Conservation (phyloP, 1,284 basidiomycete genomes). For the Coniferiporia weirii region DNA sequence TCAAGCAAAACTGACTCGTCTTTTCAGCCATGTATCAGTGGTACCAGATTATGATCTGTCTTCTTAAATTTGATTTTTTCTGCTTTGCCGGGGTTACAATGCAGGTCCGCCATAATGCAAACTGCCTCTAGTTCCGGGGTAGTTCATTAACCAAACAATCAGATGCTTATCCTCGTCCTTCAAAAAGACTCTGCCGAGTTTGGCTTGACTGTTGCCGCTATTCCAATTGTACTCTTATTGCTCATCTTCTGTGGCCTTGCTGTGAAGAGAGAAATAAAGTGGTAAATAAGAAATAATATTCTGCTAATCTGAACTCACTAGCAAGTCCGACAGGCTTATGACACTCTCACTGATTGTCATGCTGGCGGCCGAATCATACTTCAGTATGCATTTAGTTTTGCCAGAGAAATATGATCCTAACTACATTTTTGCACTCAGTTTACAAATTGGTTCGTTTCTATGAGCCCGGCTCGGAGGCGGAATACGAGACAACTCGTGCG, state of each 20-base stretch:
- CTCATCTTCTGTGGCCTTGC: constrained; percentile 64
- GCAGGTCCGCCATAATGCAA: constrained; percentile 46
- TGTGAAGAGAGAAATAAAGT: constrained; percentile 73
- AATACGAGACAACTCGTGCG: constrained; percentile 64
- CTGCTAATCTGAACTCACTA: background rate
- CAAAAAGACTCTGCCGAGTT: constrained; percentile 62
- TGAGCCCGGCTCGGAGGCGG: constrained; percentile 43
- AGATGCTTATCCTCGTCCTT: constrained; percentile 76
- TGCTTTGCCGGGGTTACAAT: constrained; percentile 81
- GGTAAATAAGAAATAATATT: constrained; percentile 35
- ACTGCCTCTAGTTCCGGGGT: background rate
- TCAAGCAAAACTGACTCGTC: background rate
- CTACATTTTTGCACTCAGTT: constrained; percentile 36
- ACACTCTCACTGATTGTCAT: constrained; percentile 61
- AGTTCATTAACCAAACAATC: constrained; percentile 20
- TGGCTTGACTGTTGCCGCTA: constrained; percentile 73
- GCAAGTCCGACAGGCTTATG: constrained; percentile 51
- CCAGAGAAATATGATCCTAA: constrained; percentile 32
- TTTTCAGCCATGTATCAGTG: constrained; percentile 72
- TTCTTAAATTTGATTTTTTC: constrained; percentile 86
- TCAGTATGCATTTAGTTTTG: constrained; percentile 31
- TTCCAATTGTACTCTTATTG: constrained; percentile 70
- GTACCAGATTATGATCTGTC: constrained; percentile 80
- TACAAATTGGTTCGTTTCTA: constrained; percentile 81
- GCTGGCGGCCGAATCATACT: constrained; percentile 69